Evolutionary conservation across 2,329 filamentous ascomycete genomes (phyloP).

Genomic region (Fusarium scirpi): DNA sequence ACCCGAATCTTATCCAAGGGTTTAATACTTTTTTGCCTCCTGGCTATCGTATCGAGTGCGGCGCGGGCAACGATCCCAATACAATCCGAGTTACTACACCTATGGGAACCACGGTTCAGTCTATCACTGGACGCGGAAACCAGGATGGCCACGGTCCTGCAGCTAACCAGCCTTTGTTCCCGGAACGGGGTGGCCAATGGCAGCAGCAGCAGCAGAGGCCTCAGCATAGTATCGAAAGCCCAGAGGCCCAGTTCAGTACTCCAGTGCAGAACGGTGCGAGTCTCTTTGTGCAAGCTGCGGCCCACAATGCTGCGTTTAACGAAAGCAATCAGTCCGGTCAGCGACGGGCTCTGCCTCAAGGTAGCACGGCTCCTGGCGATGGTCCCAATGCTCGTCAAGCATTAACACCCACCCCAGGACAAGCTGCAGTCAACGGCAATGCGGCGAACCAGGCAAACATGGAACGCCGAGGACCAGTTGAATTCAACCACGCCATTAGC

Average conservation of each 20-base stretch:
- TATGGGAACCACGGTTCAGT: constrained; percentile 95
- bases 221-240: constrained; percentile 71
- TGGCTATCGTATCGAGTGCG: constrained; percentile 96
- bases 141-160: constrained; percentile 58
- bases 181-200: constrained; percentile 65
- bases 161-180: constrained; percentile 60
- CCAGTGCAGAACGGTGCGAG: constrained; percentile 64
- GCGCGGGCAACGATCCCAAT: constrained; percentile 92
- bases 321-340: constrained; percentile 50
- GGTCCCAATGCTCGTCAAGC: constrained; percentile 64
- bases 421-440: constrained; percentile 71
- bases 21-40: constrained; percentile 98
- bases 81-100: constrained; percentile 97
- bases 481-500: constrained; percentile 99
- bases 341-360: constrained; percentile 48
- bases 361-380: constrained; percentile 53
- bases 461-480: constrained; percentile 92
- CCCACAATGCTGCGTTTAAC: constrained; percentile 52
- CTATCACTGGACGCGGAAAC: constrained; percentile 72
- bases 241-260: constrained; percentile 71
- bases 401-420: constrained; percentile 70
- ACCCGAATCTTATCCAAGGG: constrained; percentile 94
- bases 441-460: constrained; percentile 70
- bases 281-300: constrained; percentile 60
- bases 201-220: constrained; percentile 57